Conservation (phyloP, 306 rosid genomes). For the Mimosa pudica region DNA sequence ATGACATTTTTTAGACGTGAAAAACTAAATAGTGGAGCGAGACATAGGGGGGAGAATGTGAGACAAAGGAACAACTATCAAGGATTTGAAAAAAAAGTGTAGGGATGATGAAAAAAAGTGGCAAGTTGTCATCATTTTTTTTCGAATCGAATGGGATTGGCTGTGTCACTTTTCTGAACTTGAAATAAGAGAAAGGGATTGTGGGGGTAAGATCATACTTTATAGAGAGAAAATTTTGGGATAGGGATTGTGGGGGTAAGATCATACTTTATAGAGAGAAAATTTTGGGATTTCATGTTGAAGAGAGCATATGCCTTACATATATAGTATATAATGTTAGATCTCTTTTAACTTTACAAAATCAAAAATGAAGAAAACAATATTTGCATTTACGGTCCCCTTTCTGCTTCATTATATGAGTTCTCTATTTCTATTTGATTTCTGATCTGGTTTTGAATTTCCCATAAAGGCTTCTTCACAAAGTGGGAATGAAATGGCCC, state of each 20-base stretch:
- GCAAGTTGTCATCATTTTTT: slow-evolving; percentile 54
- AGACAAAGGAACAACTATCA: slow-evolving; percentile 20
- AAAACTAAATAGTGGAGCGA: slow-evolving; percentile 20
- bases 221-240: slow-evolving; percentile 39
- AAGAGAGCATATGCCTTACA: slow-evolving; percentile 37
- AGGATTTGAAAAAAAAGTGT: slow-evolving; percentile 52
- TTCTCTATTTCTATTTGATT: neutral
- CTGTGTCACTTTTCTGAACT: slow-evolving; percentile 42
- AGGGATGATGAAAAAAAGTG: slow-evolving; percentile 41
- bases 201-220: slow-evolving; percentile 24
- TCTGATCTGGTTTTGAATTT: neutral
- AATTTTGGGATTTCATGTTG: slow-evolving; percentile 49
- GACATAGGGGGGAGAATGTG: slow-evolving; percentile 24
- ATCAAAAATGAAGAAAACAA: neutral
- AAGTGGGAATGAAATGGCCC: neutral
- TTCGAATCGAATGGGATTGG: slow-evolving; percentile 45
- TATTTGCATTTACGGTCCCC: neutral
- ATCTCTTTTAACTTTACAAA: slow-evolving; percentile 32
- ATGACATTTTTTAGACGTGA: slow-evolving; percentile 32
- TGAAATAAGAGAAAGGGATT: slow-evolving; percentile 57
- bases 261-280: slow-evolving; percentile 29
- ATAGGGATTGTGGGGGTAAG: slow-evolving; percentile 33
- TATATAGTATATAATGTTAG: neutral
- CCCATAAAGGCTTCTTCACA: neutral
- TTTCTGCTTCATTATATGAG: neutral